A percentile compares a stretch with the other conserved stretches of the same genome.
Evolutionary conservation across 139 green algal species (phyloP).

Genomic region (Tetradesmus lagerheimii): DNA sequence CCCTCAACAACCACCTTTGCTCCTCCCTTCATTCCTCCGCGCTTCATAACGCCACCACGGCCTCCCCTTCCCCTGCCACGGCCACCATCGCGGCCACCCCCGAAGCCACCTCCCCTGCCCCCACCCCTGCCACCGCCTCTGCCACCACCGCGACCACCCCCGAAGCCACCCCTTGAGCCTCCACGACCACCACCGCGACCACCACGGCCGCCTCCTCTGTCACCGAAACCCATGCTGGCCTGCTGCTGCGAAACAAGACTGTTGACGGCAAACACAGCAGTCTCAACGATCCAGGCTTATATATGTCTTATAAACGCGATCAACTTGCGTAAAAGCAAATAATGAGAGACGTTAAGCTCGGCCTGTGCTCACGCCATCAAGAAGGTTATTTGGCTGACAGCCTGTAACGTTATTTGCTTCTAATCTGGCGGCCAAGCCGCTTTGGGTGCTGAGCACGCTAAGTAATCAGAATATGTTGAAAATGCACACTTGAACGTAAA

Average conservation of each 20-base stretch:
- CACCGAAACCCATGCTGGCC: constrained; percentile 28
- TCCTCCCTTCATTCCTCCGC: constrained; percentile 92
- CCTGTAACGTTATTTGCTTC: background rate
- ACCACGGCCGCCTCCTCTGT: constrained; percentile 31
- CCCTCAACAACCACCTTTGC: constrained; percentile 92
- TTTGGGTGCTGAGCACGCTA: background rate
- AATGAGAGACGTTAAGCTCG: background rate
- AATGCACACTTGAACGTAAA: background rate
- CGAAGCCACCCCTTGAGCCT: constrained; percentile 27
- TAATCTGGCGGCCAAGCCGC: background rate
- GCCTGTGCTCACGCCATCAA: background rate
- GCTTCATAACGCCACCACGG: constrained; percentile 61
- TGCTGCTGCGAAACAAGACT: constrained; percentile 1
- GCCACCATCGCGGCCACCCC: constrained; percentile 54
- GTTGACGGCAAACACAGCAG: background rate
- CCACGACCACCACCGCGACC: constrained; percentile 35
- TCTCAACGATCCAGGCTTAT: background rate
- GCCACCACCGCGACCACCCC: constrained; percentile 40
- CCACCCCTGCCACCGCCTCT: constrained; percentile 6
- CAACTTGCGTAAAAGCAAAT: background rate
- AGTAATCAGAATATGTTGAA: no score
- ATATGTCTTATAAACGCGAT: background rate
- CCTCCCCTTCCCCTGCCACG: constrained; percentile 56
- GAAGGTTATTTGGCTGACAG: background rate
- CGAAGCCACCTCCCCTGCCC: constrained; percentile 34